Conservation (phyloP, 192 early-diverging fungal species). For the Coemansia umbellata region DNA sequence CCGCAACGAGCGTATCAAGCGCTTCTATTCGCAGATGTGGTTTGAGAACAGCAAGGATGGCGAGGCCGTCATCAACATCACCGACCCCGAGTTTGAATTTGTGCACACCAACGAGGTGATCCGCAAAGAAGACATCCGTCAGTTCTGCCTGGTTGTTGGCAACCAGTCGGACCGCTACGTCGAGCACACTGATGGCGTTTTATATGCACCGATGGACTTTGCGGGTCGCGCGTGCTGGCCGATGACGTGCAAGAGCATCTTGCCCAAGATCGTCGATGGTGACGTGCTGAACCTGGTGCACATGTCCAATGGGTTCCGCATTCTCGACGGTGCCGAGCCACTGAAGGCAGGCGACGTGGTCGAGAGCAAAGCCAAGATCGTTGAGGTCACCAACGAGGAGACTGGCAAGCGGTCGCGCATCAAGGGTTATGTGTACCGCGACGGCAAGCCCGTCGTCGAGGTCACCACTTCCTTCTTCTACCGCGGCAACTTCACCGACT, state of each 20-base stretch:
- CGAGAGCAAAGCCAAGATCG: conserved; percentile 75
- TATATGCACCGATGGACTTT: conserved; percentile 69
- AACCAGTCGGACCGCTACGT: conserved; percentile 84
- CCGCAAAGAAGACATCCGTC: conserved; percentile 90
- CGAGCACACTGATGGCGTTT: conserved; percentile 85
- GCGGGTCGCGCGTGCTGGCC: conserved; percentile 72
- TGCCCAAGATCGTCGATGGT: conserved; percentile 90
- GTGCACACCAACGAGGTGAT: conserved; percentile 66
- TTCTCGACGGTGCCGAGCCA: conserved; percentile 67
- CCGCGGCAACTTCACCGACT: conserved; percentile 86
- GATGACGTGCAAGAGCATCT: conserved; percentile 81
- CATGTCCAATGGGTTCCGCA: conserved; percentile 89
- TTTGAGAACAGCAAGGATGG: conserved; percentile 55
- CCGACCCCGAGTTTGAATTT: conserved; percentile 67
- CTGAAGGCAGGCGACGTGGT: conserved; percentile 81
- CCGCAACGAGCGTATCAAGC: conserved; percentile 76
- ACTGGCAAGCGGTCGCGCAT: conserved; percentile 91
- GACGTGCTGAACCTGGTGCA: conserved; percentile 91
- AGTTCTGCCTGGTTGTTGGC: conserved; percentile 54
- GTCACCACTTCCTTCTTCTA: conserved; percentile 89
- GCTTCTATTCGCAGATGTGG: conserved; percentile 43
- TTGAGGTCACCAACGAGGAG: conserved; percentile 83
- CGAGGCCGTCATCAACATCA: conserved; percentile 55
- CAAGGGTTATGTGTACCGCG: conserved; percentile 71
- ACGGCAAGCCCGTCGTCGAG: conserved; percentile 76